phyloP scores from a whole-genome alignment of 805 yeast genomes.

The Ogataea populi-albae region DNA sequence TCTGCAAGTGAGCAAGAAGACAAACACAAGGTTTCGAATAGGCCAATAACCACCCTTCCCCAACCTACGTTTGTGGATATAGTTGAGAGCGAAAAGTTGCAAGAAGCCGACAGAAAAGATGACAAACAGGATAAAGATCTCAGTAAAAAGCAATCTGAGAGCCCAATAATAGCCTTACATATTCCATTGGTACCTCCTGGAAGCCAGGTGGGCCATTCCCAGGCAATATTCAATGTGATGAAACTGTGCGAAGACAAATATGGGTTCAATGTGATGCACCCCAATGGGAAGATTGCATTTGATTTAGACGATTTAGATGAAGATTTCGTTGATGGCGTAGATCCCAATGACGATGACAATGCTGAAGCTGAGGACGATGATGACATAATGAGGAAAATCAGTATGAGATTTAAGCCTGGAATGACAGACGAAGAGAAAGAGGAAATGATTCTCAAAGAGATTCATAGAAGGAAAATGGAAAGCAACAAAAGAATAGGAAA shows the following conservation, averaged over 20 bases:
- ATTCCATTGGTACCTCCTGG: slow-evolving; percentile 53
- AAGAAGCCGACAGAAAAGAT: slow-evolving; percentile 3
- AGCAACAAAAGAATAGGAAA: slow-evolving; percentile 78
- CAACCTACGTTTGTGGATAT: slow-evolving; percentile 19
- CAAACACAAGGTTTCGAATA: no score
- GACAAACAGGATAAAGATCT: slow-evolving; percentile 1
- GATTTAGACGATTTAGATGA: slow-evolving; percentile 50
- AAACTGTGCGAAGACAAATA: slow-evolving; percentile 78
- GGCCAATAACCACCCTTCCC: slow-evolving; percentile 13
- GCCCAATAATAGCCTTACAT: slow-evolving; percentile 53
- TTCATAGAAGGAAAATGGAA: slow-evolving; percentile 40
- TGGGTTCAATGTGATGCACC: slow-evolving; percentile 73
- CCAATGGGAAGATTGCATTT: slow-evolving; percentile 57
- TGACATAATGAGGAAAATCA: slow-evolving; percentile 30
- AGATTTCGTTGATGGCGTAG: slow-evolving; percentile 40
- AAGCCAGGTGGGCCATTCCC: slow-evolving; percentile 47
- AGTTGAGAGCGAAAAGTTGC: slow-evolving; percentile 7
- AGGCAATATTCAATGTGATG: slow-evolving; percentile 67
- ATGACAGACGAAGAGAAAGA: slow-evolving; percentile 35
- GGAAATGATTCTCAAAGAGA: slow-evolving; percentile 28
- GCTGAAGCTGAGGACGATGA: slow-evolving; percentile 36
- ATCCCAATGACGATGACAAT: slow-evolving; percentile 9
- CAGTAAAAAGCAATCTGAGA: slow-evolving; percentile 17
- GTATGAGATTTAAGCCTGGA: slow-evolving; percentile 31
- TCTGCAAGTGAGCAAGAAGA: no score